Conservation (phyloP, 2,329 filamentous ascomycete genomes). For the Talaromyces sp. region DNA sequence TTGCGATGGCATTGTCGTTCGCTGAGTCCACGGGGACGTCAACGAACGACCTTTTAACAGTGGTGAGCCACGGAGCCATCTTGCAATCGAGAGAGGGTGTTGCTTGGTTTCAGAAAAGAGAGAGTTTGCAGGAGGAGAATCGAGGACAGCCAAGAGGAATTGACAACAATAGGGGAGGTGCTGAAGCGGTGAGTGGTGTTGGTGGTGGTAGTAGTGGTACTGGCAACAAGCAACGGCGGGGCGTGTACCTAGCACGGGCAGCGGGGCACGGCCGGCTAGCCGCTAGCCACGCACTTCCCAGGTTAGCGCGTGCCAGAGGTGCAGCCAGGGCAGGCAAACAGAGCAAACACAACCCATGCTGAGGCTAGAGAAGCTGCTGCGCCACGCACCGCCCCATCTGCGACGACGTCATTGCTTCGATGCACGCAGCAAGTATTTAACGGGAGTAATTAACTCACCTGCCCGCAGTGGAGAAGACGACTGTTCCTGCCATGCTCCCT, state of each 20-base stretch:
- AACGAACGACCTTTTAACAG: conserved; percentile 74
- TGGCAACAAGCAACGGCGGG: neutral
- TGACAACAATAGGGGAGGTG: neutral
- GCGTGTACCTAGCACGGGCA: neutral
- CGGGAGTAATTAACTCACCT: neutral
- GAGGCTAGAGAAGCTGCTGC: conserved; percentile 5
- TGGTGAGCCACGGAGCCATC: conserved; percentile 62
- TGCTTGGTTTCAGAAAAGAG: neutral
- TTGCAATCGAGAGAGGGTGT: conserved; percentile 12
- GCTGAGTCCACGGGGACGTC: conserved; percentile 71
- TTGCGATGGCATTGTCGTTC: conserved; percentile 72
- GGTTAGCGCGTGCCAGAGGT: neutral
- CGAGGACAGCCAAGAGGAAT: neutral
- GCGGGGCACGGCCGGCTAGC: neutral
- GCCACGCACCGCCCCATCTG: conserved; percentile 7
- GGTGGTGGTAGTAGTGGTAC: neutral
- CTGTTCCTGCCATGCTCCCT: neutral
- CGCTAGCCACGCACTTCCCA: neutral
- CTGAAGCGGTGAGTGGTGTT: neutral
- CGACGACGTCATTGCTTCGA: conserved; percentile 25
- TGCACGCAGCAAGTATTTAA: neutral
- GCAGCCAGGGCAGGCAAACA: conserved; percentile 17
- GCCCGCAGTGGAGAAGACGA: neutral
- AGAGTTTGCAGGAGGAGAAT: neutral
- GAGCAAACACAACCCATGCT: conserved; percentile 13